Conservation (phyloP, 345 rosid genomes). For the Dovyalis caffra region DNA sequence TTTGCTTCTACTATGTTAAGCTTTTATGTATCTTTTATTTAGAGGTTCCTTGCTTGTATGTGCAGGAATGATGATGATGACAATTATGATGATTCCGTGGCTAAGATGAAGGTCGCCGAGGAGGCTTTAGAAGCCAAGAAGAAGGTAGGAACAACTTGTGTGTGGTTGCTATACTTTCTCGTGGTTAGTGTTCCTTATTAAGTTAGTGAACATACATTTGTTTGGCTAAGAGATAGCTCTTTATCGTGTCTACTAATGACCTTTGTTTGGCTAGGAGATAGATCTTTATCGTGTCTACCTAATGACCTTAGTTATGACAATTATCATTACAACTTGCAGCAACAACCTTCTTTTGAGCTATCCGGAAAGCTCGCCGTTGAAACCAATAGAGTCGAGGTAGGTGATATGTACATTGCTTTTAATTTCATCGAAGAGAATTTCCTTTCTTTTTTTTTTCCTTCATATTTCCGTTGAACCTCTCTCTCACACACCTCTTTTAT, state of each 20-base stretch:
- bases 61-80: conserved; percentile 63
- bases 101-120: conserved; percentile 86
- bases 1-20: conserved; percentile 6
- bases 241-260: too few species aligned
- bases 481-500: not conserved
- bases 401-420: not conserved
- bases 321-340: conserved; percentile 45
- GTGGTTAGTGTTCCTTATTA: not conserved
- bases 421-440: not conserved
- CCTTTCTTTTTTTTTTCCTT: not conserved
- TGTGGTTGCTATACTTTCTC: not conserved
- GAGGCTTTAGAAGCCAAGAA: conserved; percentile 77
- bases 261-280: conserved; percentile 11
- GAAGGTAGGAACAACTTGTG: conserved; percentile 46
- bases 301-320: conserved; percentile 6
- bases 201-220: not conserved
- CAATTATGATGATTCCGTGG: conserved; percentile 52
- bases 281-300: conserved; percentile 1
- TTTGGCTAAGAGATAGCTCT: too few species aligned
- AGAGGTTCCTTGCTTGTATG: conserved; percentile 20
- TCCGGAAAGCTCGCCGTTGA: conserved; percentile 99
- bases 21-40: conserved; percentile 22
- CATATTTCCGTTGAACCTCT: not conserved
- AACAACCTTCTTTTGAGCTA: conserved; percentile 86
- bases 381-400: conserved; percentile 86